Base-by-base conservation (phyloP, 2,329 filamentous ascomycete species). In the Talaromyces sp. region DNA sequence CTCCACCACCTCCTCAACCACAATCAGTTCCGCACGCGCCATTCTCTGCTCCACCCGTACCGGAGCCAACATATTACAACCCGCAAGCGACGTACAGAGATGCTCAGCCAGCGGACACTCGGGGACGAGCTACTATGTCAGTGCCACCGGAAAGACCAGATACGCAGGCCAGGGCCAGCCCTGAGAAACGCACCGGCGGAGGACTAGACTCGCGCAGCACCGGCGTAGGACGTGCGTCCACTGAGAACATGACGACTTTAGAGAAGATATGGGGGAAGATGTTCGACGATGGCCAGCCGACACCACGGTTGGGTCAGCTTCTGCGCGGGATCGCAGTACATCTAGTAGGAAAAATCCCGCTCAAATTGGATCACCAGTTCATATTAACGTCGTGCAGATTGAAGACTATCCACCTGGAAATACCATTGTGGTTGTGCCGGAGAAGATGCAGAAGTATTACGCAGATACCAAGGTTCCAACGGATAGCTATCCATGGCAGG, bases 201-300 rank as follows among this genome's bases (percentile, higher is more conserved):
- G 72, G 67, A 60, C 74, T 64, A 67, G 69, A 76, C 9, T 50
- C 66, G 28, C 71, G 79, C 18, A 77, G 78, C 2, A 77, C 71
- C 61, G 72, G 71, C 12, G 74, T 76, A 9, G 70, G 71, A 16
- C 73, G 78, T 31, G 72, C 76, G 48, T 72, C 75, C 23, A 80
- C 77, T 0, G 74, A 75, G 35, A 84, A 86, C 64, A 72, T 82
- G 65, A 87, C 84, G 1, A 83, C 84, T 1, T 75, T 89, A 31
- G 90, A 93, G 72, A 85, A 84, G 71, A 87, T 88, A 71, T 96
- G 92, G 92, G 89, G 90, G 5, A 81, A 81, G 9, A 74, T 96
- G 2, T 96, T 96, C 71, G 86, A 81, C 2, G 81, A 86, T 31
- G 89, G 88, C 0, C 82, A 83, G 62, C 86, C 90, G 0, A 93